These are phyloP conservation scores for Xeromyces bisporus DNA, from an alignment of 495 filamentous ascomycete genomes.

Conservation along the genomic window DNA sequence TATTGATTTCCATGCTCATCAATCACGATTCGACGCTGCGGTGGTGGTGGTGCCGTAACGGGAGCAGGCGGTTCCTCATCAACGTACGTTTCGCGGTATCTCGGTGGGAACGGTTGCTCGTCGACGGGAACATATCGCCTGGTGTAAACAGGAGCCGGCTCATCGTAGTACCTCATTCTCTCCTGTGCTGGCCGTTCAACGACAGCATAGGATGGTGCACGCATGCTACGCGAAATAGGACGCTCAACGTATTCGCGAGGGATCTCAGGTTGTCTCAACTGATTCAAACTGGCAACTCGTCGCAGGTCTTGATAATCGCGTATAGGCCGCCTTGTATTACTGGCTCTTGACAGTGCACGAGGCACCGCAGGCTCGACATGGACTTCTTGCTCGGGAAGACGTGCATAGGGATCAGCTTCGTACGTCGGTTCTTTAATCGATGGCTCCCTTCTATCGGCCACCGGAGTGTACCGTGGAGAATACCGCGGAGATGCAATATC, in stretches of 20 bases:
- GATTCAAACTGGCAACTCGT: conserved; percentile 41
- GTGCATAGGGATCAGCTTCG: conserved; percentile 17
- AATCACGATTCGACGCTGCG: conserved; percentile 45
- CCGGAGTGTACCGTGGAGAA: conserved; percentile 28
- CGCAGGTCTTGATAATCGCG: conserved; percentile 41
- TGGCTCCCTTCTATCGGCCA: conserved; percentile 20
- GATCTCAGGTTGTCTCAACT: conserved; percentile 32
- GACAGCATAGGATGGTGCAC: conserved; percentile 44
- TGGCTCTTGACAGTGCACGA: conserved; percentile 26
- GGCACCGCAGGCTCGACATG: conserved; percentile 20
- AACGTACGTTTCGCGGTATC: conserved; percentile 30
- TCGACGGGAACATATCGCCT: conserved; percentile 32
- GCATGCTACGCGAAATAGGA: conserved; percentile 28
- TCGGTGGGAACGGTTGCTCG: conserved; percentile 41
- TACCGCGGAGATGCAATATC: conserved; percentile 33
- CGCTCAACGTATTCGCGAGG: conserved; percentile 28
- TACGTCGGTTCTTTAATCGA: conserved; percentile 16
- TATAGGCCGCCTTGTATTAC: conserved; percentile 21
- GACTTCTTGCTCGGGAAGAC: conserved; percentile 9
- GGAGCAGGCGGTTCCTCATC: conserved; percentile 24
- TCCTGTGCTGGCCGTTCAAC: conserved; percentile 34
- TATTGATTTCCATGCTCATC: conserved; percentile 59
- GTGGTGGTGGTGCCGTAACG: conserved; percentile 42
- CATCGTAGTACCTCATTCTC: conserved; percentile 39
- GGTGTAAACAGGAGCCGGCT: conserved; percentile 24